phyloP scores from a whole-genome alignment of 2,329 filamentous ascomycete species.

The Lecanicillium sp. region DNA sequence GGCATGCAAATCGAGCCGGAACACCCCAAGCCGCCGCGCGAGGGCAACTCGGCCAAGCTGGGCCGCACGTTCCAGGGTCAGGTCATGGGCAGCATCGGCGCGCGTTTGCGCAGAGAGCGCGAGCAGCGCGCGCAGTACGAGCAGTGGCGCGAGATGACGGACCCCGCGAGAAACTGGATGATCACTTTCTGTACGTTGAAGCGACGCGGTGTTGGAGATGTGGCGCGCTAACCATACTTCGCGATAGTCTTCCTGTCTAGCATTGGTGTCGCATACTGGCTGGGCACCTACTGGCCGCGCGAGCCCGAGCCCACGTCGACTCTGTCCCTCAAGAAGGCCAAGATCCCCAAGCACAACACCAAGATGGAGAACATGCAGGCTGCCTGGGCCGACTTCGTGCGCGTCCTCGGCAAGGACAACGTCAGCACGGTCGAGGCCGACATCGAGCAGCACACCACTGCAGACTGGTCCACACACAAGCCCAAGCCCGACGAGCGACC shows the following conservation, averaged over 20 bases:
- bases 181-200: conserved; percentile 47
- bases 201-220: not conserved
- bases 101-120: conserved; percentile 48
- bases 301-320: conserved; percentile 51
- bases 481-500: conserved; percentile 43
- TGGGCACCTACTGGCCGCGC: conserved; percentile 50
- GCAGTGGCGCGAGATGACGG: conserved; percentile 33
- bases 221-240: conserved; percentile 1
- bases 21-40: conserved; percentile 24
- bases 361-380: conserved; percentile 60
- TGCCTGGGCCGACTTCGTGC: conserved; percentile 63
- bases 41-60: conserved; percentile 32
- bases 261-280: conserved; percentile 48
- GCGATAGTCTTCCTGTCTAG: conserved; percentile 46
- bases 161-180: conserved; percentile 42
- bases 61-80: conserved; percentile 50
- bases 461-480: conserved; percentile 58
- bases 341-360: conserved; percentile 50
- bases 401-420: conserved; percentile 57
- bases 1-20: conserved; percentile 32
- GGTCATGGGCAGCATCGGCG: conserved; percentile 52
- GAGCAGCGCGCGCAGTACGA: conserved; percentile 47
- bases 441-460: conserved; percentile 51
- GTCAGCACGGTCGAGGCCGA: conserved; percentile 55
- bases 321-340: conserved; percentile 47